These are phyloP conservation scores for Puccinia coronata DNA, from an alignment of 1,284 basidiomycete species.

Conservation along the genomic window DNA sequence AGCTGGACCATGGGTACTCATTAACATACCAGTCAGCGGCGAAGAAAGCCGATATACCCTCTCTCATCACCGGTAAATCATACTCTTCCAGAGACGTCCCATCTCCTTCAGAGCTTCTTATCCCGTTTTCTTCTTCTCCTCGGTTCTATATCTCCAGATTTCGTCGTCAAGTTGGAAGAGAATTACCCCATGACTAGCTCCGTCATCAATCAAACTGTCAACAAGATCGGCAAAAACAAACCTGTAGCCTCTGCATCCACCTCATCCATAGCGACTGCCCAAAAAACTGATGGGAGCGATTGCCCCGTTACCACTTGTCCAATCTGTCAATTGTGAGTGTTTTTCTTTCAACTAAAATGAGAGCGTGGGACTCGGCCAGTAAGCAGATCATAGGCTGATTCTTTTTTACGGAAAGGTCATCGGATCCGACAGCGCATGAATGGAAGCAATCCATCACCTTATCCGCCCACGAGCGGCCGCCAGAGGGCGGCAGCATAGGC, in stretches of 20 bases:
- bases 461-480: neutral
- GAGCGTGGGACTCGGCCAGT: too few species aligned
- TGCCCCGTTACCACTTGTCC: slow-evolving; percentile 5
- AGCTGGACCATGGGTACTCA: neutral
- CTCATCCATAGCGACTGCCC: neutral
- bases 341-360: neutral
- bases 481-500: neutral
- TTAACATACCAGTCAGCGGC: neutral
- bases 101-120: too few species aligned
- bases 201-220: slow-evolving; percentile 43
- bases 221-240: slow-evolving; percentile 37
- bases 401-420: too few species aligned
- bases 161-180: slow-evolving; percentile 38
- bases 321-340: slow-evolving; percentile 30
- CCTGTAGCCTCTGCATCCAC: neutral
- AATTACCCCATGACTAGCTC: slow-evolving; percentile 45
- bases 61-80: slow-evolving; percentile 23
- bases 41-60: neutral
- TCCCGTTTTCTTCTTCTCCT: too few species aligned
- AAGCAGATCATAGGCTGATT: too few species aligned
- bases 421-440: slow-evolving; percentile 26
- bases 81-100: neutral
- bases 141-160: neutral
- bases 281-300: neutral
- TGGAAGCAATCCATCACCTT: slow-evolving; percentile 43